A percentile compares a stretch with the other conserved stretches of the same genome.
phyloP scores from a whole-genome alignment of 2,329 filamentous ascomycete genomes.

The Diaporthe vaccinii region DNA sequence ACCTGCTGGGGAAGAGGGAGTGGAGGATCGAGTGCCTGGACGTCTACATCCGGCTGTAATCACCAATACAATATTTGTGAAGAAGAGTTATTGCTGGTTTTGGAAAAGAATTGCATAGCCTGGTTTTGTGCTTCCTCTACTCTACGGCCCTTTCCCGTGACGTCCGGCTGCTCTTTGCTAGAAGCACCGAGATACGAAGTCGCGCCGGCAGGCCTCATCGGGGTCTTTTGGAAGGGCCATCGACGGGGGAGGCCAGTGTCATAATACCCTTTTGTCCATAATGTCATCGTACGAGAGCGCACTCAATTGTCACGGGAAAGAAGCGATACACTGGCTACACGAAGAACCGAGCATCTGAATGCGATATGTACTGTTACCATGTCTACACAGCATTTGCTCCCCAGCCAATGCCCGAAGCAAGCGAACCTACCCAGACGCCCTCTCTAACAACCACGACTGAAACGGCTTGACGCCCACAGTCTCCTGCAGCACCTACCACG shows the following conservation, averaged over 20 bases:
- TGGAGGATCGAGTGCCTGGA: conserved; percentile 95
- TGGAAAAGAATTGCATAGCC: conserved; percentile 24
- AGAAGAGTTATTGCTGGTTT: background rate
- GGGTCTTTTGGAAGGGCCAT: background rate
- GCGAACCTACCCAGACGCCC: background rate
- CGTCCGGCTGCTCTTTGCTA: background rate
- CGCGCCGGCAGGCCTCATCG: too few relatives aligned
- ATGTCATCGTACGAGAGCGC: background rate
- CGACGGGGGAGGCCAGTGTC: background rate
- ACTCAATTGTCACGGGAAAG: background rate
- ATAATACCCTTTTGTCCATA: conserved; percentile 29
- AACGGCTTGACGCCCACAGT: too few relatives aligned
- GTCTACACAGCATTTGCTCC: background rate
- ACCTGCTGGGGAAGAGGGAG: conserved; percentile 83
- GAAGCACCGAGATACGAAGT: background rate
- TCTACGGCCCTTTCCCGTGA: background rate
- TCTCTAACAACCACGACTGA: background rate
- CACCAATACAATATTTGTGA: background rate
- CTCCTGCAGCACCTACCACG: background rate
- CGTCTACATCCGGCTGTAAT: conserved; percentile 82
- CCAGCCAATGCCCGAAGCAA: background rate
- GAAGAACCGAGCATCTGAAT: background rate
- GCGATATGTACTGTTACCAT: background rate
- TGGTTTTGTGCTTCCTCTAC: conserved; percentile 9
- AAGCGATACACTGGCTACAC: background rate